A percentile compares a stretch with the other conserved stretches of the same genome.
Evolutionary conservation across 176 grass and related monocot species (phyloP).

Genomic region (Hordeum vulgare): DNA sequence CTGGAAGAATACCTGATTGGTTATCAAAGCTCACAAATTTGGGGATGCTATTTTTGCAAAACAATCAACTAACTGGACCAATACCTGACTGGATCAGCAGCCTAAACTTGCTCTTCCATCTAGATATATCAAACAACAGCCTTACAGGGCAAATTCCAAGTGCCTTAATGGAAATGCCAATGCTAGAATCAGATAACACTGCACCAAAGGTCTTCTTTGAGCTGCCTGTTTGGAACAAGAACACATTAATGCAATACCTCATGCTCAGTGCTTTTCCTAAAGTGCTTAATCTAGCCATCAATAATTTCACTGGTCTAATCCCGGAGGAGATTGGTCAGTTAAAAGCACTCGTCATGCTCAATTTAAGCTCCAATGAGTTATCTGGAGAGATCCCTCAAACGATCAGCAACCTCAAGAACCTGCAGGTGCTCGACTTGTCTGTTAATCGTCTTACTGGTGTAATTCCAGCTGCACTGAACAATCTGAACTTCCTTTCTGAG

Average conservation of each 20-base stretch:
- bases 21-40: too few species aligned
- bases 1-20: too few species aligned
- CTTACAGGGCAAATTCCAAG: slow-evolving; percentile 21
- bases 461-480: neutral
- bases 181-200: slow-evolving; percentile 17
- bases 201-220: neutral
- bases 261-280: neutral
- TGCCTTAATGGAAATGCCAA: slow-evolving; percentile 24
- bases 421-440: slow-evolving; percentile 13
- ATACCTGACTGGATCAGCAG: too few species aligned
- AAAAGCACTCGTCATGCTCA: neutral
- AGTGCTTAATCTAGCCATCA: neutral
- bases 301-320: neutral
- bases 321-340: neutral
- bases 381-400: neutral
- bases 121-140: slow-evolving; percentile 25
- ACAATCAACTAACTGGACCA: too few species aligned
- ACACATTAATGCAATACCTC: neutral
- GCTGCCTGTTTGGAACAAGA: neutral
- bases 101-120: too few species aligned
- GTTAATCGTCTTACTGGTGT: neutral
- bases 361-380: slow-evolving; percentile 4
- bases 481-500: neutral
- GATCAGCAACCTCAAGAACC: neutral
- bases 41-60: too few species aligned